phyloP scores from a whole-genome alignment of 371 early-diverging fungal species.

The Basidiobolus heterosporus region DNA sequence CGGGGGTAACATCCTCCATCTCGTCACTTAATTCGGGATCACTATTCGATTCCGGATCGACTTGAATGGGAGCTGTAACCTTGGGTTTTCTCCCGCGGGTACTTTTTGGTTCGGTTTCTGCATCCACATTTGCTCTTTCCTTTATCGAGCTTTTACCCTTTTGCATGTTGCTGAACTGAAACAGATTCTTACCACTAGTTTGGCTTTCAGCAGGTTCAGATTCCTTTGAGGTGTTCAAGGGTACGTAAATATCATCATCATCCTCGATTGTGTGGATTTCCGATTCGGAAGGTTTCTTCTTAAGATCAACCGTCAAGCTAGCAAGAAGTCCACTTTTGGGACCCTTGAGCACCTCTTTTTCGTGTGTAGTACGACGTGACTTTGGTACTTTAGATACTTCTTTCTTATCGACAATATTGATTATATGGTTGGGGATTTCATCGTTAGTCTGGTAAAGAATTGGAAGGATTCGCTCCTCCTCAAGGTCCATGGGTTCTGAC shows the following conservation, averaged over 20 bases:
- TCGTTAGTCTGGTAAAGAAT: conserved; percentile 18
- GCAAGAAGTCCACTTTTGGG: background rate
- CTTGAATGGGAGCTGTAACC: conserved; percentile 13
- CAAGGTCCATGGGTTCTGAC: no score
- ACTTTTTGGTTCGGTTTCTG: background rate
- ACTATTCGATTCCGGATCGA: conserved; percentile 24
- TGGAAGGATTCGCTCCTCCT: background rate
- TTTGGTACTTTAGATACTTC: conserved; percentile 11
- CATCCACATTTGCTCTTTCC: conserved; percentile 7
- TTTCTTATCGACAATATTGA: conserved; percentile 14
- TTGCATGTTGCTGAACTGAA: no score
- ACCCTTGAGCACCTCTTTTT: background rate
- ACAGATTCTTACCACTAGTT: conserved; percentile 4
- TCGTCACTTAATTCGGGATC: conserved; percentile 37
- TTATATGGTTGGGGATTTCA: conserved; percentile 30
- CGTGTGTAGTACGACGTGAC: background rate
- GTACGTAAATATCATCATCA: background rate
- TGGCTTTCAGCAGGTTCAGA: conserved; percentile 14
- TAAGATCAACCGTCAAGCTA: background rate
- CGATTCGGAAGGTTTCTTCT: background rate
- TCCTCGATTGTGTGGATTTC: background rate
- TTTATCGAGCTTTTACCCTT: conserved; percentile 5
- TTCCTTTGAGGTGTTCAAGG: conserved; percentile 4
- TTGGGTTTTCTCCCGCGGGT: conserved; percentile 1
- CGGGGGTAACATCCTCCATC: conserved; percentile 23